Base-by-base conservation (phyloP, 129 eudicot species). In the Centaurea solstitialis region DNA sequence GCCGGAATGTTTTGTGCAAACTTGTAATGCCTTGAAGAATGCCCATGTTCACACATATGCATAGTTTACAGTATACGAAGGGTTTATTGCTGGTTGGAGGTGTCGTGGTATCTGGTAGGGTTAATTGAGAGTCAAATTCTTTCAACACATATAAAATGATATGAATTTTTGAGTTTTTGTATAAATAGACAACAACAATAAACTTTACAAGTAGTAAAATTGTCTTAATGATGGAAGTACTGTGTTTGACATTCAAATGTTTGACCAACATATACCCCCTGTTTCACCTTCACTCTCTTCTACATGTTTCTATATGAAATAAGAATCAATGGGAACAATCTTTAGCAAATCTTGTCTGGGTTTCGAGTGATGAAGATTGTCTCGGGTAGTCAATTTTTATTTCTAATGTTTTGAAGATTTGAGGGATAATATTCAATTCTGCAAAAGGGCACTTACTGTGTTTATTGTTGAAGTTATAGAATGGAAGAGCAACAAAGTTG, bases 11-110 rank as follows among this genome's bases (percentile, higher is more conserved):
- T 57, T 17, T 57, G 22, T 57, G 21, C 22, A 57, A 57, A 57
- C 65, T 17, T 17, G 9, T 57, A 57, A 57, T n/a, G 22, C 21
- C 62, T 50, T 13, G 20, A 50, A 50, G 62, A 50, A 15, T 50
- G 20, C 3, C 62, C 30, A 74, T 30, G 43, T 50, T 53, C 18
- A 53, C 33, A 6, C 39, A 53, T 73, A 45, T 28, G 17, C 33
- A 74, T 74, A 47, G 26, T 9, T 50, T 50, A 50, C 62, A 50
- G 17, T 22, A 24, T 24, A 26, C 66, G 24, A 17, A 53, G 47
- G 24, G 72, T 72, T 50, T 33, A 20, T 53, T 64, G 22, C 59
- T 78, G 45, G 81, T 50, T 15, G 62, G 62, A 50, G 62, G 62
- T 17, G 62, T 50, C 15, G 1, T 26, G 30, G 1, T 26, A 26